phyloP scores from a whole-genome alignment of 169 alveolate species.

The Hammondia hammondi region DNA sequence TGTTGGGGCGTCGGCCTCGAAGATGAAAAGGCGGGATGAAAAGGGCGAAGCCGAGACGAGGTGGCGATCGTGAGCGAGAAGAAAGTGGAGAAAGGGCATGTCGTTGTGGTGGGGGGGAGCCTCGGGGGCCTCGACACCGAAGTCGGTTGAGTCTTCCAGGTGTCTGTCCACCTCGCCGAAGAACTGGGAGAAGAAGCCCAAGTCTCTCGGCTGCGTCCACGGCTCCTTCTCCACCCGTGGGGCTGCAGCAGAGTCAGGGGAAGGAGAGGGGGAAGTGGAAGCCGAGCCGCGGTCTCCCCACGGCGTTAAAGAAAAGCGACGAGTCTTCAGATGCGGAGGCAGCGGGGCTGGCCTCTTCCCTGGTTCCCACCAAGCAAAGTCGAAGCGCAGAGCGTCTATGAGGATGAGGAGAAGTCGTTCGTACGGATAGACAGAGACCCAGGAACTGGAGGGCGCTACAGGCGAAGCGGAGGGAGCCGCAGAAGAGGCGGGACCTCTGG shows the following conservation, averaged over 20 bases:
- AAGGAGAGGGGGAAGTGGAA: neutral
- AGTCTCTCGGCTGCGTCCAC: neutral
- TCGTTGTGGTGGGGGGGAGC: slow-evolving; percentile 37
- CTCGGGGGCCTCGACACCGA: neutral
- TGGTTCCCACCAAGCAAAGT: slow-evolving; percentile 78
- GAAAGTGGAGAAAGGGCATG: slow-evolving; percentile 32
- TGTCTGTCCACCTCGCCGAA: neutral
- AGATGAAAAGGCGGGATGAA: slow-evolving; percentile 66
- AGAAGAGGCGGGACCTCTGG: neutral
- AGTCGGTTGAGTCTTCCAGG: neutral
- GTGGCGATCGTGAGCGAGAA: slow-evolving; percentile 55
- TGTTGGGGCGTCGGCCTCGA: slow-evolving; percentile 84
- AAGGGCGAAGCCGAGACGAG: neutral
- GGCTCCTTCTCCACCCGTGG: neutral
- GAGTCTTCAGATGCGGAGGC: neutral
- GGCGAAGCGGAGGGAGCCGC: neutral
- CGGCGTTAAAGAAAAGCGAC: neutral
- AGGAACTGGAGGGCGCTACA: slow-evolving; percentile 20
- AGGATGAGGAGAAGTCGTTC: slow-evolving; percentile 73
- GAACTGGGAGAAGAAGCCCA: neutral
- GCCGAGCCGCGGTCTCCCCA: neutral
- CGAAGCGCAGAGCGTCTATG: slow-evolving; percentile 82
- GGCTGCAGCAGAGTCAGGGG: neutral
- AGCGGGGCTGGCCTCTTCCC: neutral
- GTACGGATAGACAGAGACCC: slow-evolving; percentile 60